Percentiles rank a stretch among this genome's conserved stretches.
These are phyloP conservation scores for Crithidia bombi DNA, from an alignment of 208 protist genomes.

Conservation along the genomic window DNA sequence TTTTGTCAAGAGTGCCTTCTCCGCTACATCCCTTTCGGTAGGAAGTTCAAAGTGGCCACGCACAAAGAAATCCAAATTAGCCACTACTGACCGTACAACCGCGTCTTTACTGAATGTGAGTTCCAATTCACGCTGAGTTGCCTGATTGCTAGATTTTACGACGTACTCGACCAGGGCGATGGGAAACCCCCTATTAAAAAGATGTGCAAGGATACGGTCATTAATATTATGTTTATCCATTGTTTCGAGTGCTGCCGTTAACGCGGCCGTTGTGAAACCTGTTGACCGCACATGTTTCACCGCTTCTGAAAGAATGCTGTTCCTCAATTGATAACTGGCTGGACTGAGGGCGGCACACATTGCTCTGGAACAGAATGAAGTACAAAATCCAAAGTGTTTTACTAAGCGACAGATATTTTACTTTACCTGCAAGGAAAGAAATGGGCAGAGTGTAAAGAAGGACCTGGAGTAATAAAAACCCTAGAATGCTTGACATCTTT, in stretches of 20 bases:
- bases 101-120: conserved; percentile 53
- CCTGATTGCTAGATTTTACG: conserved; percentile 48
- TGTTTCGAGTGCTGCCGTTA: conserved; percentile 33
- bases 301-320: conserved; percentile 45
- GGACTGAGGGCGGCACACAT: conserved; percentile 38
- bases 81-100: conserved; percentile 49
- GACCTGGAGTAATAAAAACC: too few relatives aligned
- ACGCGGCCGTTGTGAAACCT: conserved; percentile 50
- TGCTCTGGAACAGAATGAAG: background rate
- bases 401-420: too few relatives aligned
- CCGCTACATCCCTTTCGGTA: conserved; percentile 47
- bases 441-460: too few relatives aligned
- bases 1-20: conserved; percentile 56
- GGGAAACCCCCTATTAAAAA: conserved; percentile 71
- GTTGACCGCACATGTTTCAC: conserved; percentile 39
- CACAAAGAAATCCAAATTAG: conserved; percentile 66
- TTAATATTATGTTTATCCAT: conserved; percentile 23
- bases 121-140: conserved; percentile 47
- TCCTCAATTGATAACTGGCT: conserved; percentile 30
- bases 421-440: too few relatives aligned
- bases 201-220: conserved; percentile 21
- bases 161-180: conserved; percentile 72
- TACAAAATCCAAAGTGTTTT: background rate
- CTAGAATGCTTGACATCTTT: too few relatives aligned
- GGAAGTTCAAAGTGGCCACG: conserved; percentile 44